These are phyloP conservation scores for Candida insectorum DNA, from an alignment of 805 yeast genomes.

Conservation along the genomic window DNA sequence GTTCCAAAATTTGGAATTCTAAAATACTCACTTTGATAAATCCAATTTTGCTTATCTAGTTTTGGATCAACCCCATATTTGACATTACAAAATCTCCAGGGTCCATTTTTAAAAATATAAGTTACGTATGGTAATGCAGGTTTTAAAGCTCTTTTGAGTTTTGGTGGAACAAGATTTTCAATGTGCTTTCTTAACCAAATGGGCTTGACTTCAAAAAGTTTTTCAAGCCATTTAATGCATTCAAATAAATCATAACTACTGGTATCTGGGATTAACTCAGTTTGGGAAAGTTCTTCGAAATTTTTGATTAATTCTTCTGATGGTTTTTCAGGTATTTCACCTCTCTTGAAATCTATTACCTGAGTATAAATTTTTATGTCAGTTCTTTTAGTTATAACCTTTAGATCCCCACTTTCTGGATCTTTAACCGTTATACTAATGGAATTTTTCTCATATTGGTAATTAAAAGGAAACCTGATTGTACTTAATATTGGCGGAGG, in stretches of 20 bases:
- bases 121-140: constrained; percentile 83
- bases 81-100: constrained; percentile 88
- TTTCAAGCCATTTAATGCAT: constrained; percentile 41
- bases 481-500: constrained; percentile 87
- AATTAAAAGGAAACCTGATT: constrained; percentile 71
- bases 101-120: constrained; percentile 82
- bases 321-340: constrained; percentile 47
- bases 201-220: constrained; percentile 67
- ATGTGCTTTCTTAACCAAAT: constrained; percentile 83
- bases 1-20: constrained; percentile 41
- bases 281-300: constrained; percentile 24
- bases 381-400: constrained; percentile 43
- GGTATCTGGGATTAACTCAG: constrained; percentile 28
- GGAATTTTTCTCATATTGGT: constrained; percentile 75
- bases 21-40: constrained; percentile 84
- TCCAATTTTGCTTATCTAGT: constrained; percentile 48
- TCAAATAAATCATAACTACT: constrained; percentile 32
- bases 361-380: constrained; percentile 52
- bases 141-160: constrained; percentile 47
- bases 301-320: constrained; percentile 43
- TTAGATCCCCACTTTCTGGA: constrained; percentile 57
- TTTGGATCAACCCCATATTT: constrained; percentile 78
- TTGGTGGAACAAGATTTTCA: constrained; percentile 49
- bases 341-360: constrained; percentile 45
- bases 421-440: constrained; percentile 44